Base-by-base conservation (phyloP, 257 asterid species). In the Schizonepeta tenuifolia region DNA sequence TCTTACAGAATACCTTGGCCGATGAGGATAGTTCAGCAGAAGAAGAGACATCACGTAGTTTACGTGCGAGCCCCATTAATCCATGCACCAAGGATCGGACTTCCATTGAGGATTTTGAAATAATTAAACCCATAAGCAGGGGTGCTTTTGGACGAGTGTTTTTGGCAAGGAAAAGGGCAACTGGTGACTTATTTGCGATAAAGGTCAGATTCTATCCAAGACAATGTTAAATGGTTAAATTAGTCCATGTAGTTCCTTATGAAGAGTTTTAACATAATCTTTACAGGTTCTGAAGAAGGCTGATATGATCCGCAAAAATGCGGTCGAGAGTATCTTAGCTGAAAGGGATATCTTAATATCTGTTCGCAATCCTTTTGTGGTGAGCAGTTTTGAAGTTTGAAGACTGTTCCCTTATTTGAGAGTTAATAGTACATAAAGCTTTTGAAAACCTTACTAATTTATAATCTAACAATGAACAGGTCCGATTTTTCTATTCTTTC, bases 401-500 rank as follows among this genome's bases (percentile, higher is more conserved):
- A 67, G 35, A 58, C 63, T 54, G 67, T 72, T 58, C 62, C 55
- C 33, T 50, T 65, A 76, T 26, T 74, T 67, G 67, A 49, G 62
- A 57, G 56, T 67, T 58, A 59, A 67, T 50, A 14, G 49, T 65
- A 50, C 38, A 26, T 3, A 43, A 72, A 66, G 66, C 59, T 75
- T 71, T 28, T 71, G 70, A 53, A 59, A 58, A 76, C 36, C 38
- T 78, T 70, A 82, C 91, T 88, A 84, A 90, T 83, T 66, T 72
- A 73, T 75, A 66, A 67, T 85, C 83, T 83, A 72, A 84, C 62
- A 61, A 79, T 86, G 91, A 89, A 86, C 98, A 90, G 98, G 99
- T 95, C 80, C 93, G 99, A 14, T 95, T 95, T 88, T 95, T 95
- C 92, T 95, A 95, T 87, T 95, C 99, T 82, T 95, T 95, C 92